A percentile compares a stretch with the other conserved stretches of the same genome.
Conservation (phyloP, 768 basidiomycete species). For the Boletus coccyginus region DNA sequence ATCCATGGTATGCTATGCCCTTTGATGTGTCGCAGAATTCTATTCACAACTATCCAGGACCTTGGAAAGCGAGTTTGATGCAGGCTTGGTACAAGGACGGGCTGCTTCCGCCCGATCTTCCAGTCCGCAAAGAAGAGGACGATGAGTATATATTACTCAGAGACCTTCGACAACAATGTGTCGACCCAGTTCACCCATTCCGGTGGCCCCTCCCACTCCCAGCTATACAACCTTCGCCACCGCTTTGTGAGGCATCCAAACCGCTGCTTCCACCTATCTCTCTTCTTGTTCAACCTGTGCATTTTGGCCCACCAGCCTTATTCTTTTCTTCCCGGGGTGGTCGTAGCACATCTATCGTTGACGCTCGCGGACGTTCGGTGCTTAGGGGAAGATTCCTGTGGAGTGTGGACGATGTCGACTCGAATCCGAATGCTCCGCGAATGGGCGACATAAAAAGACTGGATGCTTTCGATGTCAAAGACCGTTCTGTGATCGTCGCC, state of each 20-base stretch:
- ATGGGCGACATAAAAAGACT: conserved; percentile 83
- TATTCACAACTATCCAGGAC: conserved; percentile 46
- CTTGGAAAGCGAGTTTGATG: conserved; percentile 87
- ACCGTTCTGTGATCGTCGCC: conserved; percentile 76
- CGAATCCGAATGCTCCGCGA: conserved; percentile 37
- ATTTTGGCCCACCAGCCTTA: conserved; percentile 83
- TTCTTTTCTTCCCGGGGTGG: conserved; percentile 90
- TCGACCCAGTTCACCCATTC: conserved; percentile 84
- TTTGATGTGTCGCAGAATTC: neutral
- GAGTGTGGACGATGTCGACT: conserved; percentile 61
- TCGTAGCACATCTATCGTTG: conserved; percentile 84
- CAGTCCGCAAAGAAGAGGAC: conserved; percentile 76
- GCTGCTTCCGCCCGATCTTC: conserved; percentile 76
- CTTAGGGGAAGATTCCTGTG: conserved; percentile 78
- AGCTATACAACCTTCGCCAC: conserved; percentile 24
- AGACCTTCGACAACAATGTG: conserved; percentile 72
- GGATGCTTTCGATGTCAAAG: conserved; percentile 76
- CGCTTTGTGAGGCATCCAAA: conserved; percentile 40
- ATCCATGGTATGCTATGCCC: conserved; percentile 61
- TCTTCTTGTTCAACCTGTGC: conserved; percentile 70
- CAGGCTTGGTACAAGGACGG: conserved; percentile 89
- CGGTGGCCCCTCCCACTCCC: conserved; percentile 43
- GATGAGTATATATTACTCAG: conserved; percentile 62
- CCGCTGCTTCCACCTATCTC: conserved; percentile 73
- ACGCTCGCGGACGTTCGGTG: conserved; percentile 81